Conservation (phyloP, 305 asterid genomes). For the Fraxinus baroniana region DNA sequence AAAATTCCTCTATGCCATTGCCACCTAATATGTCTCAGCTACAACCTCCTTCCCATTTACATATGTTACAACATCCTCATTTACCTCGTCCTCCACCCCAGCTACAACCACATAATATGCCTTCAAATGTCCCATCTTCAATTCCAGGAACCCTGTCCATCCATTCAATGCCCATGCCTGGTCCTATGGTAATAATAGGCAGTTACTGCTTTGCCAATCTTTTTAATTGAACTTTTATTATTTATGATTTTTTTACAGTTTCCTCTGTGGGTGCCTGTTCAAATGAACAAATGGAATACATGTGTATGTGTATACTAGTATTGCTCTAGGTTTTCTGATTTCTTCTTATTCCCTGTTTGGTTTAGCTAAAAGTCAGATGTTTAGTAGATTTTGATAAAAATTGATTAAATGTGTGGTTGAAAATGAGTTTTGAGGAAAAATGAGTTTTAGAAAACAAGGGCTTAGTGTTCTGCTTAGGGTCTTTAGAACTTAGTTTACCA, state of each 20-base stretch:
- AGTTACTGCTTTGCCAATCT: not conserved
- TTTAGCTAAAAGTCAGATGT: not conserved
- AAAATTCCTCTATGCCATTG: constrained; percentile 55
- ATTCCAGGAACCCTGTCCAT: constrained; percentile 63
- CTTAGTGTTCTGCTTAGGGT: not conserved
- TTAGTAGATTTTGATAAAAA: not conserved
- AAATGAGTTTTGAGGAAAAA: not conserved
- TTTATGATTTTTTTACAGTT: not conserved
- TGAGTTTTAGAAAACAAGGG: not conserved
- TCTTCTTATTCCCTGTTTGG: not conserved
- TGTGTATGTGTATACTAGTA: not conserved
- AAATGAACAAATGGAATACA: not conserved
- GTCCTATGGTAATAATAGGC: constrained; percentile 62
- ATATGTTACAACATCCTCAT: constrained; percentile 76
- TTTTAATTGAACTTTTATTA: not conserved
- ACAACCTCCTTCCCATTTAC: constrained; percentile 76
- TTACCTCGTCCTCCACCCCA: constrained; percentile 83
- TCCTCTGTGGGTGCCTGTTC: not conserved
- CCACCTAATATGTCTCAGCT: constrained; percentile 67
- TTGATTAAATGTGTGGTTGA: not conserved
- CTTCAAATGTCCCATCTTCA: constrained; percentile 55
- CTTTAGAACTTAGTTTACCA: not conserved
- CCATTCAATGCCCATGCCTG: constrained; percentile 54
- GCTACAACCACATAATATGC: constrained; percentile 58
- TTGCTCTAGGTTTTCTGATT: not conserved